Evolutionary conservation across 1,284 basidiomycete species (phyloP).

Genomic region (Irpex rosettiformis): DNA sequence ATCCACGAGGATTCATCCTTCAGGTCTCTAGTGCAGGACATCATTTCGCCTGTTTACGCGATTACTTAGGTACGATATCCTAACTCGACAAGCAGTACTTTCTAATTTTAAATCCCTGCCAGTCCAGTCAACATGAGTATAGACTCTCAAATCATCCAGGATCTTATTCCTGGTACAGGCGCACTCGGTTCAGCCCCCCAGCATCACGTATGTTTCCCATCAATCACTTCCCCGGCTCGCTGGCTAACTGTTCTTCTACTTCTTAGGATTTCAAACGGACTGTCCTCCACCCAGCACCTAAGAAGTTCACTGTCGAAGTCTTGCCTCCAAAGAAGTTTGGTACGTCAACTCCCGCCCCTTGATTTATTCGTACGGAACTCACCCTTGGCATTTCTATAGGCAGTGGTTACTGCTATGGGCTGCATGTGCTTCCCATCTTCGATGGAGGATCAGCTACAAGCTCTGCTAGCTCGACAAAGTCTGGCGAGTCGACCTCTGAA

Average conservation of each 20-base stretch:
- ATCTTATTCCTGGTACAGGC: conserved; percentile 23
- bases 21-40: neutral
- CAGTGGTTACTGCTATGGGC: conserved; percentile 52
- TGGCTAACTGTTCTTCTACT: neutral
- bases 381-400: conserved; percentile 34
- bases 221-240: neutral
- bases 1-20: neutral
- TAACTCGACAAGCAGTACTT: no score
- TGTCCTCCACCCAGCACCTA: conserved; percentile 55
- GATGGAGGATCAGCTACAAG: conserved; percentile 36
- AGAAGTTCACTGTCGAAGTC: conserved; percentile 54
- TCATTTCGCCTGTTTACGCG: neutral
- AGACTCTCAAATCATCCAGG: conserved; percentile 16
- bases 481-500: conserved; percentile 29
- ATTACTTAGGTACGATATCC: neutral
- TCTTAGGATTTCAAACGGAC: conserved; percentile 53
- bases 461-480: conserved; percentile 26
- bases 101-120: neutral
- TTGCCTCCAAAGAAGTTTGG: conserved; percentile 59
- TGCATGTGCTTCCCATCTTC: conserved; percentile 51
- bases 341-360: conserved; percentile 20
- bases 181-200: conserved; percentile 25
- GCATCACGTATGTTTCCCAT: conserved; percentile 23
- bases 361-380: conserved; percentile 4
- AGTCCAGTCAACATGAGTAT: neutral